Evolutionary conservation across 2,329 filamentous ascomycete species (phyloP).

Genomic region (Cladosporium cucumerinum): DNA sequence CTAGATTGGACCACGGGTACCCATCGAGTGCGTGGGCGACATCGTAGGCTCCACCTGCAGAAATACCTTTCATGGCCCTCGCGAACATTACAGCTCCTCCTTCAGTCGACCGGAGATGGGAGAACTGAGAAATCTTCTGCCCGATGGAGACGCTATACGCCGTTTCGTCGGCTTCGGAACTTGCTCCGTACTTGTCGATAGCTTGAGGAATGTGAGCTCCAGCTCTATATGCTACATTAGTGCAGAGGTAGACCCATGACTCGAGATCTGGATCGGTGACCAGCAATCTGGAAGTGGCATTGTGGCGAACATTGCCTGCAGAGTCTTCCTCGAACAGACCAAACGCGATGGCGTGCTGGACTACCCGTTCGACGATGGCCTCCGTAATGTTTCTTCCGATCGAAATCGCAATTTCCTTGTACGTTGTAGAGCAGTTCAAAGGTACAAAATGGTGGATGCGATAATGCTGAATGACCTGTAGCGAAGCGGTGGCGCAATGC

Average conservation of each 20-base stretch:
- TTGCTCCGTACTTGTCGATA: constrained; percentile 23
- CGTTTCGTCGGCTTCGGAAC: constrained; percentile 23
- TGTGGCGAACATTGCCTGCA: constrained; percentile 21
- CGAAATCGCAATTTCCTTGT: neutral
- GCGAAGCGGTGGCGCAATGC: neutral
- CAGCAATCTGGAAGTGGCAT: constrained; percentile 21
- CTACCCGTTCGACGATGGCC: neutral
- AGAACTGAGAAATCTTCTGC: constrained; percentile 23
- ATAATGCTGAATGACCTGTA: neutral
- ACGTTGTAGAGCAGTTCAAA: neutral
- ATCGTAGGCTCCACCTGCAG: constrained; percentile 23
- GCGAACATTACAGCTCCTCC: constrained; percentile 25
- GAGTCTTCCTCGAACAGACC: constrained; percentile 19
- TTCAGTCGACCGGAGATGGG: constrained; percentile 20
- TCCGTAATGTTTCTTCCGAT: neutral
- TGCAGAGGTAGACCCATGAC: constrained; percentile 24
- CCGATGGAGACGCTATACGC: constrained; percentile 22
- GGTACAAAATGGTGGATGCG: neutral
- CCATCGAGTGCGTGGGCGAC: constrained; percentile 23
- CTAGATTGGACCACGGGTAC: constrained; percentile 24
- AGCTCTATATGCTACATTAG: constrained; percentile 24
- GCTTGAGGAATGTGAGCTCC: constrained; percentile 23
- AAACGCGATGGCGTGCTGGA: neutral
- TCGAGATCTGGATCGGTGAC: constrained; percentile 26
- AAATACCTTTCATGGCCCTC: constrained; percentile 25